Conservation (phyloP, 2,329 filamentous ascomycete genomes). For the Emmonsiellopsis sp. region DNA sequence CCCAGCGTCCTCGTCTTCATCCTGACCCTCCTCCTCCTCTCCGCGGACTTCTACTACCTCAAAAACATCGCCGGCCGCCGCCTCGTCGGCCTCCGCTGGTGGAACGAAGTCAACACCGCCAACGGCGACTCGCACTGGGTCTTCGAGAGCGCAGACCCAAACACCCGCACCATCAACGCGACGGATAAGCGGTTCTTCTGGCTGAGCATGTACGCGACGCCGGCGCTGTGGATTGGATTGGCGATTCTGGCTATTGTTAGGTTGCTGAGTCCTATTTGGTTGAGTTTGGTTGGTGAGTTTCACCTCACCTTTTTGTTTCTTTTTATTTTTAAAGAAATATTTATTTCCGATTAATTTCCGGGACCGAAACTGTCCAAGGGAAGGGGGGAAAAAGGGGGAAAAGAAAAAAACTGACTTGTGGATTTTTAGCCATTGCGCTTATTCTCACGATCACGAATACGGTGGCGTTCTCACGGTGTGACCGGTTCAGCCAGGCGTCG, state of each 20-base stretch:
- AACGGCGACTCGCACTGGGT: constrained; percentile 43
- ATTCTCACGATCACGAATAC: constrained; percentile 43
- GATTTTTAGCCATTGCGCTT: constrained; percentile 35
- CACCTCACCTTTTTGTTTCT: background rate
- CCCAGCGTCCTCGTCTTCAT: constrained; percentile 41
- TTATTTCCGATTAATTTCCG: background rate
- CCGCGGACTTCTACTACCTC: constrained; percentile 43
- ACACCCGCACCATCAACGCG: constrained; percentile 32
- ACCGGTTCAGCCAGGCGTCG: constrained; percentile 48
- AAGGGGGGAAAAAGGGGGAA: background rate
- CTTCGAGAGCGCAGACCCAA: constrained; percentile 40
- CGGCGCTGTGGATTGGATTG: constrained; percentile 39
- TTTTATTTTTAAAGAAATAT: background rate
- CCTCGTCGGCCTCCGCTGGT: constrained; percentile 42
- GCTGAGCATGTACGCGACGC: constrained; percentile 39
- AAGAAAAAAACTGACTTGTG: background rate
- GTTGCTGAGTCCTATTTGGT: constrained; percentile 39
- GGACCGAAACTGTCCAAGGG: no score
- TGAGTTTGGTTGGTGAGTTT: constrained; percentile 41
- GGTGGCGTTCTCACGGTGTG: constrained; percentile 42
- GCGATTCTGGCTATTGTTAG: constrained; percentile 39
- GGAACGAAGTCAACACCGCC: constrained; percentile 42
- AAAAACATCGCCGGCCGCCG: constrained; percentile 45
- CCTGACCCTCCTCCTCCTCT: constrained; percentile 41
- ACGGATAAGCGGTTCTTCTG: constrained; percentile 45